A percentile compares a stretch with the other conserved stretches of the same genome.
Evolutionary conservation across 192 early-diverging fungal genomes (phyloP).

Genomic region (Spizellomyces punctatus): DNA sequence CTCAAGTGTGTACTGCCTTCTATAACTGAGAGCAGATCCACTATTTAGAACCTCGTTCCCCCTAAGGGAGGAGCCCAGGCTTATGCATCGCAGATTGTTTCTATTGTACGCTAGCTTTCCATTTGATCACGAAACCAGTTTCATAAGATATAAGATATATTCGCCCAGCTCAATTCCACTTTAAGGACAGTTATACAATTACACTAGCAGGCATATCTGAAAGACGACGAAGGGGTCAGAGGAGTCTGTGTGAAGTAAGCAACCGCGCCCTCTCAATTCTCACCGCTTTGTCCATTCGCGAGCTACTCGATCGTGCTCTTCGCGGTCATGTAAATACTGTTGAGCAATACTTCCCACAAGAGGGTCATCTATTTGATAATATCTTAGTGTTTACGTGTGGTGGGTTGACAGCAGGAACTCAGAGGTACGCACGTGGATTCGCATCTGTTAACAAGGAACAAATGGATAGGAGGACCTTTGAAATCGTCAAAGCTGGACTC

Average conservation of each 20-base stretch:
- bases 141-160: too few species aligned
- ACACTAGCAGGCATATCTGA: neutral
- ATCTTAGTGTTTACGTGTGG: conserved; percentile 17
- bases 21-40: too few species aligned
- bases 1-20: too few species aligned
- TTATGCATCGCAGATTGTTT: too few species aligned
- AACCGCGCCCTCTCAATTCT: neutral
- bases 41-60: too few species aligned
- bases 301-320: conserved; percentile 85
- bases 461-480: conserved; percentile 94
- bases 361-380: conserved; percentile 72
- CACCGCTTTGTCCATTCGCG: conserved; percentile 93
- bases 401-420: neutral
- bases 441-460: conserved; percentile 92
- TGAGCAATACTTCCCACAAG: conserved; percentile 89
- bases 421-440: conserved; percentile 75
- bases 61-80: too few species aligned
- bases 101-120: too few species aligned
- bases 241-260: too few species aligned
- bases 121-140: too few species aligned
- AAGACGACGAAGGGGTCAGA: neutral
- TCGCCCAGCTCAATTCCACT: too few species aligned
- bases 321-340: conserved; percentile 81
- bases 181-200: too few species aligned
- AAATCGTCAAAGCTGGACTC: conserved; percentile 93